phyloP scores from a whole-genome alignment of 768 basidiomycete species.

The Suillus subluteus region DNA sequence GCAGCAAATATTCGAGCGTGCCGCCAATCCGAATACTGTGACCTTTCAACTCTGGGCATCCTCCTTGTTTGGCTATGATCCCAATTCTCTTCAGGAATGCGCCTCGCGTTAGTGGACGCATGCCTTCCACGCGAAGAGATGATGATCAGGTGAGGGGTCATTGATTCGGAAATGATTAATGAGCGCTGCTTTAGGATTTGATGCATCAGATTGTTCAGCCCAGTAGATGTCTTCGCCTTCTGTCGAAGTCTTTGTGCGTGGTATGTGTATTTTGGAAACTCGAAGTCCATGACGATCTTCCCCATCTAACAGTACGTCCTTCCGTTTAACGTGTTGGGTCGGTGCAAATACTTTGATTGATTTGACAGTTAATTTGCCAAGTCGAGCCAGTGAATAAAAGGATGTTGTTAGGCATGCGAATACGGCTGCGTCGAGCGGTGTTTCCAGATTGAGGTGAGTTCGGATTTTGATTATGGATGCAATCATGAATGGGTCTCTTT shows the following conservation, averaged over 20 bases:
- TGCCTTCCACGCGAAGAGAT: conserved; percentile 34
- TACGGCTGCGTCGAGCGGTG: too few relatives aligned
- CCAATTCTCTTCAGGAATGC: conserved; percentile 27
- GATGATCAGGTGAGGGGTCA: conserved; percentile 9
- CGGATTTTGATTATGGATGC: too few relatives aligned
- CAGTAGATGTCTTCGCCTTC: neutral
- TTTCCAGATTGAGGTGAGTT: too few relatives aligned
- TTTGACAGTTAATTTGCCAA: too few relatives aligned
- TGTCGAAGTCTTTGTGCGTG: neutral
- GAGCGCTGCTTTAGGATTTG: neutral
- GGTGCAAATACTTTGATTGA: neutral
- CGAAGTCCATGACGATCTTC: neutral
- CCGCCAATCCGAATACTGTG: conserved; percentile 36
- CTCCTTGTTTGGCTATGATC: conserved; percentile 10
- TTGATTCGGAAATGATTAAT: neutral
- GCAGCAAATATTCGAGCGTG: conserved; percentile 31
- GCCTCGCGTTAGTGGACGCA: conserved; percentile 29
- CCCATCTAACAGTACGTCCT: neutral
- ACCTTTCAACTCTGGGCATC: conserved; percentile 19
- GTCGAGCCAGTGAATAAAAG: too few relatives aligned
- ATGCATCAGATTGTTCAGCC: neutral
- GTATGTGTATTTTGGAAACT: neutral
- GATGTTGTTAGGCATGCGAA: too few relatives aligned
- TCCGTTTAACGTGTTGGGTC: neutral
- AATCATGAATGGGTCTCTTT: neutral